Percentiles rank a stretch among this genome's conserved stretches.
phyloP scores from a whole-genome alignment of 2,329 filamentous ascomycete genomes.

The Chaetomiaceae sp. region DNA sequence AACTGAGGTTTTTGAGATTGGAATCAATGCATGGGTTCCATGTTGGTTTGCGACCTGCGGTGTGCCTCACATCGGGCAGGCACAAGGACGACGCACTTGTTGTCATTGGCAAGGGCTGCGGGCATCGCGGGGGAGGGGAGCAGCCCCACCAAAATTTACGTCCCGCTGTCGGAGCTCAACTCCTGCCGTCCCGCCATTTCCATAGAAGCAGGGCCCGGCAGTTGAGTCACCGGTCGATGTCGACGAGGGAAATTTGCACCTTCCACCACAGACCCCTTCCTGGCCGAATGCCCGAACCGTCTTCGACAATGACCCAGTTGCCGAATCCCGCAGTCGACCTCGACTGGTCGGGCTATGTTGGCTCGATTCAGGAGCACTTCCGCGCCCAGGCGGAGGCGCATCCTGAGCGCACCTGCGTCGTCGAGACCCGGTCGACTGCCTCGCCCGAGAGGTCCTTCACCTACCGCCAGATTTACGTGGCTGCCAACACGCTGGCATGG shows the following conservation, averaged over 20 bases:
- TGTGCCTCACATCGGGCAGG: too few species aligned
- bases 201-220: too few species aligned
- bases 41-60: too few species aligned
- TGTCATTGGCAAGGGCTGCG: too few species aligned
- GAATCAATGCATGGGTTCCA: too few species aligned
- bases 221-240: neutral
- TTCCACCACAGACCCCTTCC: constrained; percentile 2
- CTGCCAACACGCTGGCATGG: constrained; percentile 73
- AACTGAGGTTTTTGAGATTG: too few species aligned
- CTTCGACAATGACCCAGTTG: constrained; percentile 19
- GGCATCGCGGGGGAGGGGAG: constrained; percentile 5
- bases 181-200: neutral
- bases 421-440: constrained; percentile 40
- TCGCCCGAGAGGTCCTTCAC: constrained; percentile 63
- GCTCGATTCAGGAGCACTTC: constrained; percentile 65
- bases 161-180: too few species aligned
- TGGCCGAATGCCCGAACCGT: neutral
- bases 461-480: constrained; percentile 81
- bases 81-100: too few species aligned
- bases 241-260: constrained; percentile 1
- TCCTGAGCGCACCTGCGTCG: constrained; percentile 53
- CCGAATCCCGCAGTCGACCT: constrained; percentile 64
- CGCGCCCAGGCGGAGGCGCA: constrained; percentile 57
- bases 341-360: constrained; percentile 55
- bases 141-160: neutral